Evolutionary conservation across 2,329 filamentous ascomycete species (phyloP).

Genomic region (Diaporthe longicolla): DNA sequence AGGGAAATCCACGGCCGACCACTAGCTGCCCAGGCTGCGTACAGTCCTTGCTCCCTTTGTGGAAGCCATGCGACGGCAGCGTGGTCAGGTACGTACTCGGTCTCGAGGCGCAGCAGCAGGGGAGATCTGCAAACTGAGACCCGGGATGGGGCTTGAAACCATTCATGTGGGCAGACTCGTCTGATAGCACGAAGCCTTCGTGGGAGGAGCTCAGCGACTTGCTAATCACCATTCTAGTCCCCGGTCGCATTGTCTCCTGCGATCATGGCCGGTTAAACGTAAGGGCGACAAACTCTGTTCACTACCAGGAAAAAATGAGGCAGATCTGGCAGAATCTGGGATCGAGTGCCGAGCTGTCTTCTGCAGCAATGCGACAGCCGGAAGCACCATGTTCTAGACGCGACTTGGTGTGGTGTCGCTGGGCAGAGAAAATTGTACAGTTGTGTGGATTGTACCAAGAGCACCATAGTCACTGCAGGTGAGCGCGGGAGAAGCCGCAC

Average conservation of each 20-base stretch:
- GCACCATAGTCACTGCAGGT: slow-evolving; percentile 5
- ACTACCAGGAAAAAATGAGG: background rate
- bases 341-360: slow-evolving; percentile 19
- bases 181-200: slow-evolving; percentile 21
- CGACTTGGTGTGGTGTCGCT: background rate
- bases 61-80: slow-evolving; percentile 34
- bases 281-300: slow-evolving; percentile 13
- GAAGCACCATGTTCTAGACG: slow-evolving; percentile 13
- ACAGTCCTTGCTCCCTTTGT: slow-evolving; percentile 28
- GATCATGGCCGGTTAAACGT: slow-evolving; percentile 18
- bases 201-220: slow-evolving; percentile 29
- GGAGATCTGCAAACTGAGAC: slow-evolving; percentile 60
- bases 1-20: slow-evolving; percentile 50
- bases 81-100: slow-evolving; percentile 40
- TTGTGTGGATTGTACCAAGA: background rate
- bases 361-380: slow-evolving; percentile 8
- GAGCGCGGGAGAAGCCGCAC: slow-evolving; percentile 33
- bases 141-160: slow-evolving; percentile 58
- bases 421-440: background rate
- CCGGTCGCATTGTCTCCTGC: slow-evolving; percentile 20
- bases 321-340: background rate
- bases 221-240: slow-evolving; percentile 13
- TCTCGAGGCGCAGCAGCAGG: slow-evolving; percentile 50
- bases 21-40: slow-evolving; percentile 39
- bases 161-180: slow-evolving; percentile 42